Base-by-base conservation (phyloP, 1,284 basidiomycete species). In the Malassezia psittaci region DNA sequence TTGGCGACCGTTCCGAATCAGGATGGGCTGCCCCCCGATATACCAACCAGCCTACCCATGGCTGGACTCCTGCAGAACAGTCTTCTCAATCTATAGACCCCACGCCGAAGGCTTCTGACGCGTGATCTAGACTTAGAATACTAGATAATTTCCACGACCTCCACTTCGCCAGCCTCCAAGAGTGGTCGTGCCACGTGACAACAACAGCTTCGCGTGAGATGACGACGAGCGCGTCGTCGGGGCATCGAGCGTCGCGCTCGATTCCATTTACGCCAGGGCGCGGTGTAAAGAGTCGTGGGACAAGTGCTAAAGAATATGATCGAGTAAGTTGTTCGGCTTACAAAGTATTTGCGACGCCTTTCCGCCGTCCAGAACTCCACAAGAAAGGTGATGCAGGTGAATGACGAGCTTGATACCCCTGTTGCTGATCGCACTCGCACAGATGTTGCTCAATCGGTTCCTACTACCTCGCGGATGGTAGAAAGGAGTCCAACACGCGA, bases 21-120 rank as follows among this genome's bases (percentile, higher is more conserved):
- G 69, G 69, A 16, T 72, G 69, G 69, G 66, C 69, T 16, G 58
- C 63, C 6, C 57, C 63, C 0, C 63, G 69, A 5, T 72, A 72
- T 48, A 43, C 54, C 0, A 57, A 60, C 41, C 21, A 50, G 1
- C 62, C 58, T 2, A 46, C 54, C 13, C 61, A 61, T 15, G 65
- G 65, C 1, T 63, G 65, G 61, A 48, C 58, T 18, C 9, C 48
- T 3, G 64, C 54, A 15, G 63, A 65, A 44, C 13, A 37, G 36
- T n/a, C 42, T 35, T 45, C 24, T 4, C 3, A 29, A 3, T 29
- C 24, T 29, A 29, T 29, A 29, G 24, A 29, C 24, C 24, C 24
- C 3, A 7, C 24, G 24, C 24, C 24, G 24, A 29, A 7, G 24
- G 7, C 24, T 7, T 29, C 24, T 3, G 24, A 29, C 24, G 24